Conservation (phyloP, 2,329 filamentous ascomycete genomes). For the Apiospora koreana region DNA sequence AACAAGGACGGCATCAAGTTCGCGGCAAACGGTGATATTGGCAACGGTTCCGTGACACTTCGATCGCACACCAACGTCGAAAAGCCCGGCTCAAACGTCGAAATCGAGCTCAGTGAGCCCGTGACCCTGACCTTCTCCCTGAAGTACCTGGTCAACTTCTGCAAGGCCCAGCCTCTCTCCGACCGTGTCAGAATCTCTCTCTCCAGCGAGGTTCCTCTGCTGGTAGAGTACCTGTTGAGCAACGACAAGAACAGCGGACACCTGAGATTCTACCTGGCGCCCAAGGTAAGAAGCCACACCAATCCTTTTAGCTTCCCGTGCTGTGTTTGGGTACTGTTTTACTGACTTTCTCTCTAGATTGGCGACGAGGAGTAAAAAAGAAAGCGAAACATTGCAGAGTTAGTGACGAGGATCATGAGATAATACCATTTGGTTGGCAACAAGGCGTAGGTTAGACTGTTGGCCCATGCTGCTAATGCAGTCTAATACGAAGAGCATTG, state of each 20-base stretch:
- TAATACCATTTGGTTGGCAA: slow-evolving; percentile 13
- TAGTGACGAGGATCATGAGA: slow-evolving; percentile 17
- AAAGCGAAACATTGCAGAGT: slow-evolving; percentile 1
- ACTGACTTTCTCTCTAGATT: slow-evolving; percentile 52
- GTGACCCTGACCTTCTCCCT: slow-evolving; percentile 96
- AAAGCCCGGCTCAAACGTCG: slow-evolving; percentile 81
- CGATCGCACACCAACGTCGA: slow-evolving; percentile 87
- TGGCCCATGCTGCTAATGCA: not conserved
- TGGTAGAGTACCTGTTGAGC: slow-evolving; percentile 83
- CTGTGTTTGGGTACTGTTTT: not conserved
- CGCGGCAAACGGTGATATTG: slow-evolving; percentile 89
- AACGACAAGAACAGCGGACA: slow-evolving; percentile 55
- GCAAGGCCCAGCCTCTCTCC: slow-evolving; percentile 90
- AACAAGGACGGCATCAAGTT: slow-evolving; percentile 98
- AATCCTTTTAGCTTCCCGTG: not conserved
- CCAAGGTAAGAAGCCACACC: slow-evolving; percentile 86
- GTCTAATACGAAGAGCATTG: not conserved
- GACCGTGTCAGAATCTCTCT: slow-evolving; percentile 85
- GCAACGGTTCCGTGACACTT: slow-evolving; percentile 89
- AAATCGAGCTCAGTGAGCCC: slow-evolving; percentile 89
- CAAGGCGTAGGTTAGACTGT: not conserved
- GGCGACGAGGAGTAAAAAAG: slow-evolving; percentile 61
- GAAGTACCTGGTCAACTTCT: slow-evolving; percentile 99
- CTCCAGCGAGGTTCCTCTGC: slow-evolving; percentile 91
- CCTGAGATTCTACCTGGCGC: slow-evolving; percentile 95